Evolutionary conservation across 805 yeast genomes (phyloP).

Genomic region (Monosporozyma siamensis): DNA sequence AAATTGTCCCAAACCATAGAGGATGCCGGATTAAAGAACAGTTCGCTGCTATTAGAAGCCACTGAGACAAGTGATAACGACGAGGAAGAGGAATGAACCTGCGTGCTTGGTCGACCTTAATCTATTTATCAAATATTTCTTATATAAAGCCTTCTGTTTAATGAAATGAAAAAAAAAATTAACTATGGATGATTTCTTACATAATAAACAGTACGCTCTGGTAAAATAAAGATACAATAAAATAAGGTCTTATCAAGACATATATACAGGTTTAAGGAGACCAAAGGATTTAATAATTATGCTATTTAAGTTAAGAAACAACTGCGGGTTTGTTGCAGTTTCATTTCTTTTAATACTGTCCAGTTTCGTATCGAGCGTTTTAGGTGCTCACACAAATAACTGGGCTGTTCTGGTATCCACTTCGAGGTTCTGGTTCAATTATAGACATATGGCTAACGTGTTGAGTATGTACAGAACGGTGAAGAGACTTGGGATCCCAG

Average conservation of each 20-base stretch:
- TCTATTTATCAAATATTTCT: neutral
- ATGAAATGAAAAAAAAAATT: neutral
- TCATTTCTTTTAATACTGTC: neutral
- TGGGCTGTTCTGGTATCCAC: conserved; percentile 91
- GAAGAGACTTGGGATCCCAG: conserved; percentile 93
- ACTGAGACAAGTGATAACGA: neutral
- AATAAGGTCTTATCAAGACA: neutral
- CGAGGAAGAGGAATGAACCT: neutral
- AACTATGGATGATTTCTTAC: neutral
- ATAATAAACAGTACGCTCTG: neutral
- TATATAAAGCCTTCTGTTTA: neutral
- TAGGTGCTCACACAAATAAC: conserved; percentile 44
- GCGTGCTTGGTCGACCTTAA: too few relatives aligned
- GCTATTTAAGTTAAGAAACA: neutral
- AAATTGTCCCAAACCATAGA: conserved; percentile 49
- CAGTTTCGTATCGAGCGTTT: neutral
- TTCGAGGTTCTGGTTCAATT: conserved; percentile 96
- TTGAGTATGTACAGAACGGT: conserved; percentile 92
- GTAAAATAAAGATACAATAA: too few relatives aligned
- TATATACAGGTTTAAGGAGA: neutral
- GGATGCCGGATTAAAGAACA: conserved; percentile 73
- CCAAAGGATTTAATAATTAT: too few relatives aligned
- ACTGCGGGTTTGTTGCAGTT: neutral
- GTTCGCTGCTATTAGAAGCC: conserved; percentile 62
- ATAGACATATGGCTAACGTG: conserved; percentile 95